Evolutionary conservation across 768 basidiomycete genomes (phyloP).

Genomic region (Suillus luteus): DNA sequence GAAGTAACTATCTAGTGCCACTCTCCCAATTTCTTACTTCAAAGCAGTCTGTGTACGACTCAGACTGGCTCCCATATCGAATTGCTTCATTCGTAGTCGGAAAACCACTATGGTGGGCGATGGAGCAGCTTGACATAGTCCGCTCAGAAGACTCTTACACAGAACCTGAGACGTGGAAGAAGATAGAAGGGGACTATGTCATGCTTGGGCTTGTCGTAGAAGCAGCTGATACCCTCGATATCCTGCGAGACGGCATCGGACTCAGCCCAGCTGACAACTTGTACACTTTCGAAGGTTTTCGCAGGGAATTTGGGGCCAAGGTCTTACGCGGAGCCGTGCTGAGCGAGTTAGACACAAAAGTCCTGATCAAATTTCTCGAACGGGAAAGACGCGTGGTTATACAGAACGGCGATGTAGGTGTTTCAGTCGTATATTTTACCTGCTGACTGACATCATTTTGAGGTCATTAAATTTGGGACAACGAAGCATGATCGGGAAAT

Average conservation of each 20-base stretch:
- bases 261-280: slow-evolving; percentile 55
- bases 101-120: slow-evolving; percentile 84
- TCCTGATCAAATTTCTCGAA: slow-evolving; percentile 76
- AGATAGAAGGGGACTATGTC: slow-evolving; percentile 74
- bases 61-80: slow-evolving; percentile 69
- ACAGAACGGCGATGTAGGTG: slow-evolving; percentile 64
- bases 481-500: slow-evolving; percentile 47
- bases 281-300: slow-evolving; percentile 64
- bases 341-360: slow-evolving; percentile 62
- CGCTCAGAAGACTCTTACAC: slow-evolving; percentile 56
- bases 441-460: slow-evolving; percentile 10
- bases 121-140: slow-evolving; percentile 75
- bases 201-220: slow-evolving; percentile 62
- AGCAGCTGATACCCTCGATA: slow-evolving; percentile 59
- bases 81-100: slow-evolving; percentile 73
- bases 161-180: slow-evolving; percentile 51
- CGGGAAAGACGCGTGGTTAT: slow-evolving; percentile 71
- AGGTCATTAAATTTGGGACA: slow-evolving; percentile 82
- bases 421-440: neutral
- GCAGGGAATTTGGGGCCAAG: slow-evolving; percentile 51
- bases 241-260: slow-evolving; percentile 41
- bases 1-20: slow-evolving; percentile 46
- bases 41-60: slow-evolving; percentile 63
- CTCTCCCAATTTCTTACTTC: slow-evolving; percentile 56
- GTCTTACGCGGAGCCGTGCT: slow-evolving; percentile 47